A percentile compares a stretch with the other conserved stretches of the same genome.
Conservation (phyloP, 768 basidiomycete species). For the Mycena amicta region DNA sequence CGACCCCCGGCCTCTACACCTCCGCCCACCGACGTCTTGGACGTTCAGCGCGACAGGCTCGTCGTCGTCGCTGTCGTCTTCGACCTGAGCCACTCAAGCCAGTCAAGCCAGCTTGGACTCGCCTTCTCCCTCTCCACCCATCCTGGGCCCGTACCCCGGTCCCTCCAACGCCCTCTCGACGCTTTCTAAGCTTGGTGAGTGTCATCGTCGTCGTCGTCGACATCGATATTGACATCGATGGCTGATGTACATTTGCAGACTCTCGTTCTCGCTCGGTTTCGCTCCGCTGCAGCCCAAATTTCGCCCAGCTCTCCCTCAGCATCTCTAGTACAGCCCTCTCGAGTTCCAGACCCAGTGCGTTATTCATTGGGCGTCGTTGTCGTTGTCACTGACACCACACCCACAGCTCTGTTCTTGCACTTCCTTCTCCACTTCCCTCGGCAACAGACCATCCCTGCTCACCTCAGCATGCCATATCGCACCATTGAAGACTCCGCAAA, state of each 20-base stretch:
- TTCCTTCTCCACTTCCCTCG: background rate
- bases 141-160: background rate
- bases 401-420: background rate
- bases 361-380: background rate
- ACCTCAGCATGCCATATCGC: background rate
- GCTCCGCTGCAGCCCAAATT: background rate
- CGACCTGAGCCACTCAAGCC: background rate
- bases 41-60: background rate
- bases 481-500: constrained; percentile 3
- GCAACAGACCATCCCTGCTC: background rate
- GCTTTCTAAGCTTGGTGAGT: no score
- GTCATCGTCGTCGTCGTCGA: background rate
- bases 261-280: background rate
- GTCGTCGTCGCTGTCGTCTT: background rate
- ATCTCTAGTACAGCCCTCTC: background rate
- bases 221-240: background rate
- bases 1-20: background rate
- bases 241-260: background rate
- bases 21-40: background rate
- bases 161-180: background rate
- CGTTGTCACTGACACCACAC: background rate
- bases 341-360: background rate
- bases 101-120: background rate
- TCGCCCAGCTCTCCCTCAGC: background rate
- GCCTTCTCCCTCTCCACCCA: background rate